Base-by-base conservation (phyloP, 129 eudicot genomes). In the Flaveria sonorensis region DNA sequence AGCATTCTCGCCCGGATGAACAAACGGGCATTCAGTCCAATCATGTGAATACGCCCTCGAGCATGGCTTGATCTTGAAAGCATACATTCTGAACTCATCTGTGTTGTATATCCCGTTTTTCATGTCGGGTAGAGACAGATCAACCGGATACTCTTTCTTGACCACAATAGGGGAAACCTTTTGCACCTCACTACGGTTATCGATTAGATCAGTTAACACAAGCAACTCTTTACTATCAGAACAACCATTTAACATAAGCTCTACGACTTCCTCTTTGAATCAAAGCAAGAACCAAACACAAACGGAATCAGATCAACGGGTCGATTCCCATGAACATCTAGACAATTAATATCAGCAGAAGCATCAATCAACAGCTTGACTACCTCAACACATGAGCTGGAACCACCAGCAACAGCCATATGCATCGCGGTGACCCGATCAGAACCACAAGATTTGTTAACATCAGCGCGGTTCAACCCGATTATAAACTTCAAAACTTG, bases 11-110 rank as follows among this genome's bases (percentile, higher is more conserved):
- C 97, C 97, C 1, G 97, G 97, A 69, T 92, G 97, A 47, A 87
- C 96, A 75, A 92, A 92, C 1, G 97, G n/a, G 79, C 97, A 92
- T 79, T 92, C 97, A 0, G 97, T 92, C 95, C 97, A 92, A 77
- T 92, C 97, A 60, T 92, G 97, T 20, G 97, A 92, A 75, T 92
- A 92, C 61, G 97, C 97, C 80, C 97, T 87, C 28, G 97, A 92
- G 69, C 97, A 92, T 60, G 96, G 97, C 82, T 89, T 89, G n/a
- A 92, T 85, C 83, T 92, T 92, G 80, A 92, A 92, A 24, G 86
- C 79, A 51, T 83, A 92, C 97, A 92, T 92, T 30, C 97, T 80
- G 60, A 91, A 91, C 77, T 91, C 97, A 82, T 91, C 97, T 2
- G 95, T 89, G 42, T 87, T 87, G 70, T 89, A 92, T 52, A 92